These are phyloP conservation scores for Rhodosporidiobolus odoratus DNA, from an alignment of 768 basidiomycete species.

Conservation along the genomic window DNA sequence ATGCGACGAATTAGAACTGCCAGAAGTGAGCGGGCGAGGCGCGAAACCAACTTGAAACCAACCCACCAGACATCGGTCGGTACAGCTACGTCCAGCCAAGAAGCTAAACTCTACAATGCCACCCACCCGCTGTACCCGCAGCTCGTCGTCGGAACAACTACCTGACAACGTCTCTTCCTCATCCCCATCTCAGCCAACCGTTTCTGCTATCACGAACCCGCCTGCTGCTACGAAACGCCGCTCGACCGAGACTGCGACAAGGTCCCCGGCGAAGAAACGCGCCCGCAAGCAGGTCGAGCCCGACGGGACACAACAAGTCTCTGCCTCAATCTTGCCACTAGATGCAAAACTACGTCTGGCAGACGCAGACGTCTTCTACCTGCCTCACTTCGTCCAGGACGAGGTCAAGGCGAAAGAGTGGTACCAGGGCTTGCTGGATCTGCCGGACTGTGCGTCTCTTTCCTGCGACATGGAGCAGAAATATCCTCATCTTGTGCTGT, in stretches of 20 bases:
- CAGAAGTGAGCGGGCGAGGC: too few species aligned
- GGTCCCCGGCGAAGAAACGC: neutral
- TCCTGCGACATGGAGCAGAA: neutral
- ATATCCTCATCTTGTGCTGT: neutral
- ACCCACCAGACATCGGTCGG: too few species aligned
- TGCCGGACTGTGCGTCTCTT: slow-evolving; percentile 46
- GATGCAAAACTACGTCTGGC: slow-evolving; percentile 16
- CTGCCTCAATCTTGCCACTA: neutral
- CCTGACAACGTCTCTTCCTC: too few species aligned
- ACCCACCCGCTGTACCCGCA: neutral
- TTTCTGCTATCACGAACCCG: neutral
- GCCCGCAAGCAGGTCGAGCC: slow-evolving; percentile 6
- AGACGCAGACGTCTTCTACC: slow-evolving; percentile 36
- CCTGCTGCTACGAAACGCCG: neutral
- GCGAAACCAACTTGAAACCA: too few species aligned
- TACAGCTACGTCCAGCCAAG: too few species aligned
- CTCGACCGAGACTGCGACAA: neutral
- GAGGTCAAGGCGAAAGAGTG: slow-evolving; percentile 42
- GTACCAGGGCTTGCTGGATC: slow-evolving; percentile 45
- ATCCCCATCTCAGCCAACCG: too few species aligned
- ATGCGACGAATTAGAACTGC: too few species aligned
- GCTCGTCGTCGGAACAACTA: neutral
- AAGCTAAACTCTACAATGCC: neutral
- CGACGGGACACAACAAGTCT: slow-evolving; percentile 21
- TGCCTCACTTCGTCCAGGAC: slow-evolving; percentile 44